Base-by-base conservation (phyloP, 2,329 filamentous ascomycete species). In the Aspergillus proliferans region DNA sequence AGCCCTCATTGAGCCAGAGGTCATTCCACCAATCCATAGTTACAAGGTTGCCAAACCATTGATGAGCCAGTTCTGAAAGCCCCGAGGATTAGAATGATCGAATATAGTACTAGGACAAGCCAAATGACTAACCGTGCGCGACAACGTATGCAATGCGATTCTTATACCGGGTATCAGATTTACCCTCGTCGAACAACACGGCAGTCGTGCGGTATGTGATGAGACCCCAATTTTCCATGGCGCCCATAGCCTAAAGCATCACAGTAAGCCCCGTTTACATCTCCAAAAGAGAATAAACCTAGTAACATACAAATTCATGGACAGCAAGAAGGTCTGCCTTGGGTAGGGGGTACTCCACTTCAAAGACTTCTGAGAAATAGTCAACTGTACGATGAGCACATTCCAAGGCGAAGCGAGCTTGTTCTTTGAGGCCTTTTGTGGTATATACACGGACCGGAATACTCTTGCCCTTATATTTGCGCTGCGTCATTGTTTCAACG, bases 11-110 rank as follows among this genome's bases (percentile, higher is more conserved):
- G 46, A 95, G 79, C 90, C 90, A 95, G 38, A 93, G 80, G 73
- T 94, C 87, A 65, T 86, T 88, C 88, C 88, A 93, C 89, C 90
- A 95, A 68, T 95, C 88, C 90, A 95, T 95, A 5, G 91, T 95
- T 40, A 95, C 90, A 9, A 95, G 80, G 68, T 95, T 94, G 34
- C 90, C 90, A 60, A 95, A 95, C 91, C 91, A 95, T 73, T 95
- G 90, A 65, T 95, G 90, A 48, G 91, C 93, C 53, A 98, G 79
- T 70, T 98, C 93, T 74, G 46, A 41, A 41, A 39, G 30, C 34
- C 6, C 18, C 47, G 56, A 34, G 48, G 43, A 44, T 40, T 40
- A 40, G 38, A 40, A 40, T 36, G 34, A 21, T 15, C 5, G 15
- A 30, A 44, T 46, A 3, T 30, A 5, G 39, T 40, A 22, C 43